Conservation (phyloP, 768 basidiomycete species). For the Naganishia randhawae region DNA sequence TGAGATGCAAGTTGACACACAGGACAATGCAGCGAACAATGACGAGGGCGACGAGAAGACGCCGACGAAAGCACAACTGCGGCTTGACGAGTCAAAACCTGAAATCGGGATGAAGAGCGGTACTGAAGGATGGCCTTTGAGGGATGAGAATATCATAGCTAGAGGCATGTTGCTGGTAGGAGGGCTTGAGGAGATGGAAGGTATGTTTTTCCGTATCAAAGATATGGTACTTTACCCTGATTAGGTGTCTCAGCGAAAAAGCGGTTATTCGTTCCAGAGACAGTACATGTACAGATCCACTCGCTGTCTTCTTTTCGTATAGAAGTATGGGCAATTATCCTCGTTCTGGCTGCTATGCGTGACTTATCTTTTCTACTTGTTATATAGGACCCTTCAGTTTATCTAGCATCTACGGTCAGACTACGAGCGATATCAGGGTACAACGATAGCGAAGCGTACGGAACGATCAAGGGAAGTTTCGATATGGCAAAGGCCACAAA, state of each 20-base stretch:
- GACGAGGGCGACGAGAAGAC: conserved; percentile 15
- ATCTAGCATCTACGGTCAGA: conserved; percentile 10
- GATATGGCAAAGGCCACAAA: conserved; percentile 13
- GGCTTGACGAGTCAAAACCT: not conserved
- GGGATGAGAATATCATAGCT: conserved; percentile 2
- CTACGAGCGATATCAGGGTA: conserved; percentile 9
- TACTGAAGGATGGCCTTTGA: conserved; percentile 15
- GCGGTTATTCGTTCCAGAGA: conserved; percentile 6
- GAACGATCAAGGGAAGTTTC: conserved; percentile 19
- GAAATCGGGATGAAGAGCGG: not conserved
- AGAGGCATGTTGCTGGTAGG: conserved; percentile 24
- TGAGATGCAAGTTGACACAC: conserved; percentile 21
- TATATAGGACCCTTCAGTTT: conserved; percentile 18
- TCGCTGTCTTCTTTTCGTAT: conserved; percentile 22
- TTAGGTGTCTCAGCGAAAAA: conserved; percentile 1
- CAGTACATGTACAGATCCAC: conserved; percentile 20
- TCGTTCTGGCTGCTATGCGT: not conserved
- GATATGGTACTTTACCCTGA: not conserved
- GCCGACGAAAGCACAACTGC: not conserved
- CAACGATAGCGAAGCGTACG: conserved; percentile 10
- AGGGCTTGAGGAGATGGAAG: conserved; percentile 13
- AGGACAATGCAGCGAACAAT: not conserved
- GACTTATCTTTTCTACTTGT: not conserved
- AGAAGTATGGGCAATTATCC: not conserved
- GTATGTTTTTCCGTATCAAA: not conserved